Base-by-base conservation (phyloP, 768 basidiomycete species). In the Tylopilus plumbeoviolaceoides region DNA sequence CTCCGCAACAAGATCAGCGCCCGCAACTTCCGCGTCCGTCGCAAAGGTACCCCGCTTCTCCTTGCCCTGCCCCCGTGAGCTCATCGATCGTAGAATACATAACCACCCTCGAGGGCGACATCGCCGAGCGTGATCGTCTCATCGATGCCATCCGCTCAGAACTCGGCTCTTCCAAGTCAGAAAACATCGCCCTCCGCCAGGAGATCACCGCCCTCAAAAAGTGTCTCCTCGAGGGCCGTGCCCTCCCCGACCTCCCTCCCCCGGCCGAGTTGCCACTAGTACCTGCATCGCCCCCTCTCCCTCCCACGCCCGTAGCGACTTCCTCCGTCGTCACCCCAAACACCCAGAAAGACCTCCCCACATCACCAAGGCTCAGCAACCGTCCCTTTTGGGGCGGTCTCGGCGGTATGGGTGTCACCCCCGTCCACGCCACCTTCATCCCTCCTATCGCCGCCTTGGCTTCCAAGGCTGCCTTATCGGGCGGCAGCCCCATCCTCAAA, bases 1-100 rank as follows among this genome's bases (percentile, higher is more conserved):
- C 74, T 98, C 40, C 70, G 95, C 47, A 99, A 99, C 75, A 99
- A 99, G 84, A 93, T 98, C 61, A 88, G 85, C 59, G 95, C 95
- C 0, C 75, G 95, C 49, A 97, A 95, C 67, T 98, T 98, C 73
- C 79, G 95, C n/a, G 90, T 93, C 27, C 75, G 95, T 35, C 78
- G 94, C 69, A 98, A 98, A 76, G 95, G 91, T 89, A 27, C 44
- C 7, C 71, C 4, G 4, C 2, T 7, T 17, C 3, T 20, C 15
- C 11, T 5, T 2, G 8, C 9, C 4, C n/a, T 21, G 9, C 3
- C 17, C 11, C 7, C 10, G 3, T 18, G 4, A 2, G 7, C 46
- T 60, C 21, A 54, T 8, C 41, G 10, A 7, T 1, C 18, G 9
- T 68, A 93, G 91, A 98, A 69, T 98, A 99, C 68, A 97, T 98